Evolutionary conservation across 371 early-diverging fungal species (phyloP).

Genomic region (Capniomyces stellatus): DNA sequence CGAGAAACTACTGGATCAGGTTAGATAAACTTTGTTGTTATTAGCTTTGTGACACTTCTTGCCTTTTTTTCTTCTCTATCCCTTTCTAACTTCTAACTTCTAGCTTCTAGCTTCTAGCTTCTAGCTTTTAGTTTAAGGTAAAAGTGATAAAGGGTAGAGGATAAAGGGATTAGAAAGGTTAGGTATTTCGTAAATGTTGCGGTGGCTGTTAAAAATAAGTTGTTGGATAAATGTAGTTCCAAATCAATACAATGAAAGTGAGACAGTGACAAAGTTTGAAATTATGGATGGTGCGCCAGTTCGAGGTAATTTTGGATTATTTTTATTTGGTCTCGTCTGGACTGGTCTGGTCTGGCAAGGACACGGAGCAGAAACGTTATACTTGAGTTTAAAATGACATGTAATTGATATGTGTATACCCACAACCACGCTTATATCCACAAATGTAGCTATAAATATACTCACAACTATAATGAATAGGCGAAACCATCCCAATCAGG

Average conservation of each 20-base stretch:
- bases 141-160: no score
- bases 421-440: not conserved
- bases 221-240: no score
- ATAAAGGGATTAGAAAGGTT: no score
- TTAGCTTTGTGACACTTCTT: not conserved
- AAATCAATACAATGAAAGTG: constrained; percentile 93
- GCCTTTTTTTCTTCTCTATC: no score
- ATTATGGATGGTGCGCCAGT: constrained; percentile 99
- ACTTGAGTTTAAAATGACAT: no score
- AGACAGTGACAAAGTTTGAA: constrained; percentile 94
- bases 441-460: not conserved
- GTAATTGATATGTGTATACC: not conserved
- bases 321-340: no score
- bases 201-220: not conserved
- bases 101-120: no score
- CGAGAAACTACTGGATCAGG: constrained; percentile 83
- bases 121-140: no score
- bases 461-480: constrained; percentile 13
- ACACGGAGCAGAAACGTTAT: no score
- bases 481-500: constrained; percentile 96
- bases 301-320: constrained; percentile 41
- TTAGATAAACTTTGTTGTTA: constrained; percentile 7
- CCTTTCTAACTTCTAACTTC: no score
- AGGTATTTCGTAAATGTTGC: not conserved
- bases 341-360: no score